A percentile compares a stretch with the other conserved stretches of the same genome.
Evolutionary conservation across 768 basidiomycete species (phyloP).

Genomic region (Termitomyces sp.): DNA sequence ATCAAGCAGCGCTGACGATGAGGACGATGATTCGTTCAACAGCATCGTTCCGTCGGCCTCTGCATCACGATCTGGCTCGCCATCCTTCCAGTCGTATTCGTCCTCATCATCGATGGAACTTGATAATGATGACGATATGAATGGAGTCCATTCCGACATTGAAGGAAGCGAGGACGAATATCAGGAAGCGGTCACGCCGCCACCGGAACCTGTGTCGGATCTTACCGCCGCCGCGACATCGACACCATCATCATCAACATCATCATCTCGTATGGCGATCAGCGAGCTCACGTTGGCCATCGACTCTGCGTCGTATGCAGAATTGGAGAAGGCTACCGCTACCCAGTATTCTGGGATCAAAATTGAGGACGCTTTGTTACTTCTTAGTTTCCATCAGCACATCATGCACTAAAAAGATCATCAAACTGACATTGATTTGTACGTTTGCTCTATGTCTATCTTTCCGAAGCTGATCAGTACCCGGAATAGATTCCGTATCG

Average conservation of each 20-base stretch:
- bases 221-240: conserved; percentile 23
- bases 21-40: conserved; percentile 41
- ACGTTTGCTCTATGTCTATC: neutral
- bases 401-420: conserved; percentile 40
- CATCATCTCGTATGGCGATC: conserved; percentile 21
- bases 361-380: conserved; percentile 68
- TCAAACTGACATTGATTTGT: conserved; percentile 7
- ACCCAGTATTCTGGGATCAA: conserved; percentile 48
- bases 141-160: conserved; percentile 42
- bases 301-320: conserved; percentile 36
- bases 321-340: conserved; percentile 41
- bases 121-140: conserved; percentile 39
- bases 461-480: neutral
- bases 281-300: conserved; percentile 30
- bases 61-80: conserved; percentile 49
- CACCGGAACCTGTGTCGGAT: conserved; percentile 43
- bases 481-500: conserved; percentile 6
- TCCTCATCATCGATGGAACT: conserved; percentile 49
- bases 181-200: conserved; percentile 71
- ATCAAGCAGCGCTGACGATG: conserved; percentile 37
- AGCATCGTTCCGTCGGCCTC: conserved; percentile 31
- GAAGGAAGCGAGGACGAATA: conserved; percentile 61
- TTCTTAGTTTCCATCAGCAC: conserved; percentile 71
- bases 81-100: conserved; percentile 45
- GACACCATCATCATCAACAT: conserved; percentile 19